phyloP scores from a whole-genome alignment of 2,329 filamentous ascomycete genomes.

The Biscogniauxia sp. region DNA sequence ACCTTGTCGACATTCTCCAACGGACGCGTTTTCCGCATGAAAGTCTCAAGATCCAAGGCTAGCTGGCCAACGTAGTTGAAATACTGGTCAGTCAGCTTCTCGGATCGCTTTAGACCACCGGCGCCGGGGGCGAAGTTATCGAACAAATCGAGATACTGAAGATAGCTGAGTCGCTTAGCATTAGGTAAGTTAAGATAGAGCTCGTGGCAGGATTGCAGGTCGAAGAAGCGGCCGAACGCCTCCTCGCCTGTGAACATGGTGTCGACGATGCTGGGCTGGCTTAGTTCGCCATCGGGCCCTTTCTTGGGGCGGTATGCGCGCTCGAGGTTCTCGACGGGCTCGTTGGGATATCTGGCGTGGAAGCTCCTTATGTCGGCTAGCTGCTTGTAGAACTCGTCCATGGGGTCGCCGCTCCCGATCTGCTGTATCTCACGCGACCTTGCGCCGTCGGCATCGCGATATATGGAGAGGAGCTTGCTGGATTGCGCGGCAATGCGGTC shows the following conservation, averaged over 20 bases:
- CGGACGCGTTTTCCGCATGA: constrained; percentile 80
- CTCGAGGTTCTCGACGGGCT: constrained; percentile 93
- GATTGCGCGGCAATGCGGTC: constrained; percentile 87
- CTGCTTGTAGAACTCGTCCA: constrained; percentile 89
- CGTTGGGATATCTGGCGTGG: constrained; percentile 87
- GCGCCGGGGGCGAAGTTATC: constrained; percentile 78
- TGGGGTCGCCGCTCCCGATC: constrained; percentile 80
- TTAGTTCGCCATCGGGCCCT: constrained; percentile 61
- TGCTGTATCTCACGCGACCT: constrained; percentile 78
- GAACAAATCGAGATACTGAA: constrained; percentile 91
- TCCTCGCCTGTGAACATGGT: constrained; percentile 96
- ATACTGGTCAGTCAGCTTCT: constrained; percentile 91
- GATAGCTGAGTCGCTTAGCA: constrained; percentile 80
- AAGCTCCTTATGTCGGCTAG: constrained; percentile 79
- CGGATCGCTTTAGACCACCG: constrained; percentile 70
- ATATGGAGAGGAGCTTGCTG: constrained; percentile 74
- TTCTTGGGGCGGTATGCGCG: constrained; percentile 77
- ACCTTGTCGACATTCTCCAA: constrained; percentile 82
- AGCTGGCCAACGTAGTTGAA: constrained; percentile 84
- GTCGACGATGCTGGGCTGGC: constrained; percentile 69
- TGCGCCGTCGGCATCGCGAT: constrained; percentile 72
- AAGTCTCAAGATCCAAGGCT: constrained; percentile 80
- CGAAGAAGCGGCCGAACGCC: constrained; percentile 87
- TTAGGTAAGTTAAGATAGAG: constrained; percentile 85
- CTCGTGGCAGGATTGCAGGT: constrained; percentile 81